Evolutionary conservation across 2,329 filamentous ascomycete species (phyloP).

Genomic region (Xylariaceae sp.): DNA sequence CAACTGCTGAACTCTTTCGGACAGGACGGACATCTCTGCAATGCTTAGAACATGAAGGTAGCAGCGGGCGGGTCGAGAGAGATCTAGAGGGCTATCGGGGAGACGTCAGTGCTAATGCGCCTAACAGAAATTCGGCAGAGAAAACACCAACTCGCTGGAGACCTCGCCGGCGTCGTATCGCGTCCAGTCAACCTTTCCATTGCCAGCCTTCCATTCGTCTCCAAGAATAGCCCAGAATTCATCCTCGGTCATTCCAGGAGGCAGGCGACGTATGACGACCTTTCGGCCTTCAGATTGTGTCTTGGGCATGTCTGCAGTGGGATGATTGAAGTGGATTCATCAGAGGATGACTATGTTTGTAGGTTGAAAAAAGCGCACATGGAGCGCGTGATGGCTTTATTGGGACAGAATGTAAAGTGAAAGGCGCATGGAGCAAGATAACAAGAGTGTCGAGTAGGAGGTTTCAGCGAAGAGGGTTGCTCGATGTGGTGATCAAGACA

Average conservation of each 20-base stretch:
- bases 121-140: slow-evolving; percentile 5
- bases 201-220: slow-evolving; percentile 73
- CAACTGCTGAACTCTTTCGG: slow-evolving; percentile 61
- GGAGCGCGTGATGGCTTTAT: slow-evolving; percentile 3
- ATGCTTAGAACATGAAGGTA: slow-evolving; percentile 77
- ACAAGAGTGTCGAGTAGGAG: background rate
- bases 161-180: slow-evolving; percentile 63
- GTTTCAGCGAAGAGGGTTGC: too few relatives aligned
- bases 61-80: slow-evolving; percentile 71
- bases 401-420: background rate
- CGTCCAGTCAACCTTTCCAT: slow-evolving; percentile 80
- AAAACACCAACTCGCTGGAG: slow-evolving; percentile 66
- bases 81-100: slow-evolving; percentile 65
- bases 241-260: slow-evolving; percentile 72
- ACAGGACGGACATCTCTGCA: slow-evolving; percentile 60
- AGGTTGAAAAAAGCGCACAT: background rate
- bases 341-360: slow-evolving; percentile 30
- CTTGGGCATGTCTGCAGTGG: slow-evolving; percentile 43
- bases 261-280: slow-evolving; percentile 75
- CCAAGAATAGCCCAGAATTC: slow-evolving; percentile 72
- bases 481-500: too few relatives aligned
- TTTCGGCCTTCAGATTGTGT: slow-evolving; percentile 64
- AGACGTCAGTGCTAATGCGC: slow-evolving; percentile 9
- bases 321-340: slow-evolving; percentile 33
- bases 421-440: background rate